Evolutionary conservation across 2,329 filamentous ascomycete genomes (phyloP).

Genomic region (Diaporthe aspalathi): DNA sequence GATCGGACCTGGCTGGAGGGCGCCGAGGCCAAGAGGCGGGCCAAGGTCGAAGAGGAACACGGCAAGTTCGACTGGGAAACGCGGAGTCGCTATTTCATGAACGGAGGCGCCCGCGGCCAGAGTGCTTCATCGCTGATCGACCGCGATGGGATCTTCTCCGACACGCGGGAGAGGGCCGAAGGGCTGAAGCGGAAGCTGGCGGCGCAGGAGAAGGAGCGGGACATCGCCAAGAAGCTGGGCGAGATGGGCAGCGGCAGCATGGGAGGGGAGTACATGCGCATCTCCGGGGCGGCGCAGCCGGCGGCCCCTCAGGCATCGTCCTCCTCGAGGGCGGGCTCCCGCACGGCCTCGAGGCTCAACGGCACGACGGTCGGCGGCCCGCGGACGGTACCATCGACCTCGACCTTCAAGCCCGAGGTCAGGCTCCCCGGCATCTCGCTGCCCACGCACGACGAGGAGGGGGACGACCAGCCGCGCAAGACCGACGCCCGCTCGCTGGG

Average conservation of each 20-base stretch:
- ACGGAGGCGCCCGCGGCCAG: conserved; percentile 51
- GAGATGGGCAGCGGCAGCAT: conserved; percentile 69
- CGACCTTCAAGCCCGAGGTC: conserved; percentile 37
- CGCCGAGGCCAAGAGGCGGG: conserved; percentile 48
- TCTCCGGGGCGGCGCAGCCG: conserved; percentile 39
- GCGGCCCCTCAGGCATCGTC: neutral
- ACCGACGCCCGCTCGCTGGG: conserved; percentile 60
- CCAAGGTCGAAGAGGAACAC: conserved; percentile 36
- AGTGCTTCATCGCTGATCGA: conserved; percentile 74
- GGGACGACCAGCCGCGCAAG: conserved; percentile 44
- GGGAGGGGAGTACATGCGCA: conserved; percentile 77
- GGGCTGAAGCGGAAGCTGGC: conserved; percentile 73
- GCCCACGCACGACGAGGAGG: conserved; percentile 37
- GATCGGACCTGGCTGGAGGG: conserved; percentile 43
- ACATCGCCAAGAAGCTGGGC: conserved; percentile 76
- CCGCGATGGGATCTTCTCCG: conserved; percentile 60
- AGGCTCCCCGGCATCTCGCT: conserved; percentile 36
- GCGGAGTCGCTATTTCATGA: conserved; percentile 67
- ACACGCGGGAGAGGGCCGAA: conserved; percentile 73
- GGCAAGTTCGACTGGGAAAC: conserved; percentile 69
- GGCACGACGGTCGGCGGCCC: neutral
- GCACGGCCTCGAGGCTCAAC: conserved; percentile 36
- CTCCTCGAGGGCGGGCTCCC: conserved; percentile 32
- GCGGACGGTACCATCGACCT: conserved; percentile 34
- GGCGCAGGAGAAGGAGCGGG: conserved; percentile 76